Conservation (phyloP, 2,329 filamentous ascomycete genomes). For the Ophiostoma fasciatum region DNA sequence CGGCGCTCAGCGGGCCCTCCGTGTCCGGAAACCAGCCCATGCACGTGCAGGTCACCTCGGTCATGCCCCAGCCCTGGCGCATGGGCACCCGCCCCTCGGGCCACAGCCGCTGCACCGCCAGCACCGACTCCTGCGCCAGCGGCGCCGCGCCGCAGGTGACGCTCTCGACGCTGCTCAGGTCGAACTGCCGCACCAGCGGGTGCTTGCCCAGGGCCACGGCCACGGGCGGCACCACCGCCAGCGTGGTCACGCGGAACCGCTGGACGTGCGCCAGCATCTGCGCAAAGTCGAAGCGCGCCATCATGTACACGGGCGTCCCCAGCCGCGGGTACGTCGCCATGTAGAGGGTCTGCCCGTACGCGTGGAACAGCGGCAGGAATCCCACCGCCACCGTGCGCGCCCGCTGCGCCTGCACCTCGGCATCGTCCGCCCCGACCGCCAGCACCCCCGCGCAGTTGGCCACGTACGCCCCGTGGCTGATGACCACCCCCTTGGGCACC, state of each 20-base stretch:
- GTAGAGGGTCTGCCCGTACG: slow-evolving; percentile 57
- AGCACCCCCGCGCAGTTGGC: slow-evolving; percentile 51
- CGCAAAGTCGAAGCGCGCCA: slow-evolving; percentile 63
- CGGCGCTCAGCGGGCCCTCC: slow-evolving; percentile 26
- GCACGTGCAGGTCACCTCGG: slow-evolving; percentile 60
- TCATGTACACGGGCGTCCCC: slow-evolving; percentile 58
- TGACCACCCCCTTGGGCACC: slow-evolving; percentile 69
- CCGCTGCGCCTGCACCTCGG: slow-evolving; percentile 28
- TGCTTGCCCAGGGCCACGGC: slow-evolving; percentile 59
- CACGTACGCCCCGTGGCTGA: slow-evolving; percentile 64
- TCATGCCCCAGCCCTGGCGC: slow-evolving; percentile 78
- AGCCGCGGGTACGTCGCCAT: slow-evolving; percentile 42
- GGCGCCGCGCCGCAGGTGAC: slow-evolving; percentile 58
- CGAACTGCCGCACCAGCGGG: slow-evolving; percentile 47
- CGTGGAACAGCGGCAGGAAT: slow-evolving; percentile 67
- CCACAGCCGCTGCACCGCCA: slow-evolving; percentile 42
- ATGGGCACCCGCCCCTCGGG: slow-evolving; percentile 25
- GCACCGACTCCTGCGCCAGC: slow-evolving; percentile 38
- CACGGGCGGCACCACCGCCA: slow-evolving; percentile 60
- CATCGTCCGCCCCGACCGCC: slow-evolving; percentile 28
- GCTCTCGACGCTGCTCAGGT: slow-evolving; percentile 48
- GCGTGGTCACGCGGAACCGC: slow-evolving; percentile 50
- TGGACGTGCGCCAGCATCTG: slow-evolving; percentile 55
- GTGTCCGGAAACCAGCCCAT: slow-evolving; percentile 46
- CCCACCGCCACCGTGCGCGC: slow-evolving; percentile 35